Evolutionary conservation across 2,329 filamentous ascomycete genomes (phyloP), one percentile per base, ranked within the genome.

Genomic region (Geoglossum cookeanum): DNA sequence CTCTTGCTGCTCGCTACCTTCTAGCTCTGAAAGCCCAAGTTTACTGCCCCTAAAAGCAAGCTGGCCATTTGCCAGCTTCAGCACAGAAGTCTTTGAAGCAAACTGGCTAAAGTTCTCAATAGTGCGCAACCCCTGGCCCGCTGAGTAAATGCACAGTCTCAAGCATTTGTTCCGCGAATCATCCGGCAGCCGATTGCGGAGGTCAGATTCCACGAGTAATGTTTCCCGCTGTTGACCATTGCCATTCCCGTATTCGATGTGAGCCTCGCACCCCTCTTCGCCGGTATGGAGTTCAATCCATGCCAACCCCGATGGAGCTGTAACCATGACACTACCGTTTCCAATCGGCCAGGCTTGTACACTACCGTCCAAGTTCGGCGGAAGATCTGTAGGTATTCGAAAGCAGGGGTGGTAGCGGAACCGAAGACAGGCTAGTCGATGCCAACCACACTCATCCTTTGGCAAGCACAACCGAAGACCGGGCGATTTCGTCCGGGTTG

Each of bases 351-450:
- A 97, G 0, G 87, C 86, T 64, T 94, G 87, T 1, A 96, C 78
- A 61, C 87, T 89, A 39, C 79, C 78, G 63, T 96, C 90, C 0
- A 75, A 70, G 60, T 74, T 77, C 11, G 62, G 57, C 44, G 78
- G 67, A 15, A 78, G 71, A 64, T 97, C 92, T 58, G 81, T 84
- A 0, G 90, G 87, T 56, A 94, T 77, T 57, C 83, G 78, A 74
- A 98, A 97, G 67, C 87, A 89, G 3, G 90, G 88, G 66, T 98
- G 92, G 62, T 83, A 85, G 61, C 89, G 83, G 72, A 96, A 95
- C 44, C 89, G 85, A 56, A 98, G 75, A 57, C 82, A 82, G 68
- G 97, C 92, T 5, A 97, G 77, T 58, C 90, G 80, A 69, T 96
- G 90, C 91, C 91, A 97, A 30, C 75, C 77, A 68, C 90, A 95